phyloP scores from a whole-genome alignment of 2,329 filamentous ascomycete species.

The Periconia sp. region DNA sequence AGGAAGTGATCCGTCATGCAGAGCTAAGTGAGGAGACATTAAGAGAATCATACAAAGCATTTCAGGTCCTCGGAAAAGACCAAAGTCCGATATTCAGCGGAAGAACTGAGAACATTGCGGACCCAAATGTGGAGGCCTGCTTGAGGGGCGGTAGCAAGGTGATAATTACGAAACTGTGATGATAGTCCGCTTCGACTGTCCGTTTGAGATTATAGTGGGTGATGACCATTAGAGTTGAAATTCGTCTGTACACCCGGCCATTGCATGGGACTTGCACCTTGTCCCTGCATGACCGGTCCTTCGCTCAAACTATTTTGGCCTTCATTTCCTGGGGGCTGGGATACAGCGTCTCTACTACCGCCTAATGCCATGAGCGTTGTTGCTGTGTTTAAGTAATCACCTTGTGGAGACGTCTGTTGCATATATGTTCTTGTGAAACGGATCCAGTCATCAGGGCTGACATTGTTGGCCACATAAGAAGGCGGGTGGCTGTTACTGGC shows the following conservation, averaged over 20 bases:
- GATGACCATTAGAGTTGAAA: constrained; percentile 23
- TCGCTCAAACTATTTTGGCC: constrained; percentile 18
- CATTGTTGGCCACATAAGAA: constrained; percentile 26
- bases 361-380: constrained; percentile 43
- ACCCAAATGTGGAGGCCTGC: too few species aligned
- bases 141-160: too few species aligned
- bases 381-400: constrained; percentile 42
- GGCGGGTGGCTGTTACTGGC: constrained; percentile 19
- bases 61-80: too few species aligned
- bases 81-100: too few species aligned
- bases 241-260: constrained; percentile 37
- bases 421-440: constrained; percentile 39
- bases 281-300: constrained; percentile 22
- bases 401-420: constrained; percentile 23
- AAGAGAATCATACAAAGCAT: too few species aligned
- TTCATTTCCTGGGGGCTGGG: constrained; percentile 20
- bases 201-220: constrained; percentile 9
- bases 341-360: constrained; percentile 30
- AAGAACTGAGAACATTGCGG: too few species aligned
- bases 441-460: constrained; percentile 35
- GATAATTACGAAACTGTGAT: too few species aligned
- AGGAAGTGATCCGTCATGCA: neutral
- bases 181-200: neutral
- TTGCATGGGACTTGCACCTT: constrained; percentile 18
- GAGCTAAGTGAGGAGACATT: too few species aligned